Evolutionary conservation across 805 yeast genomes (phyloP), one percentile per base, ranked within the genome.

Genomic region (Cyberlindnera bimundalis): DNA sequence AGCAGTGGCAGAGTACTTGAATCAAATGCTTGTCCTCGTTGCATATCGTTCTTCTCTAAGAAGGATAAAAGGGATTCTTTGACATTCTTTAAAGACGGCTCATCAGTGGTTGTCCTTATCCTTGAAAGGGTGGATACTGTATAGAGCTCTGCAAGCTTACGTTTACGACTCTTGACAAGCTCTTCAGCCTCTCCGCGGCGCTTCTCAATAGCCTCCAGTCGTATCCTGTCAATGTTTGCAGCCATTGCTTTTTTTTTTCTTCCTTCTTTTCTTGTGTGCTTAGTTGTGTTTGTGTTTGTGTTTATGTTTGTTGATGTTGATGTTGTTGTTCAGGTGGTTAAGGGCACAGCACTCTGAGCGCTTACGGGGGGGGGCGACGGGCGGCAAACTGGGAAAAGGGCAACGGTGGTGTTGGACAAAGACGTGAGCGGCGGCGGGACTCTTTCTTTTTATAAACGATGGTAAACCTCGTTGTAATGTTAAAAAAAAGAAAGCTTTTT

Each of bases 121-220:
- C 68, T 64, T 15, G 80, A 76, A 37, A 76, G 59, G 45, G 76
- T 59, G 10, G 84, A 67, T 12, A 81, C 71, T 47, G 79, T 74
- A 54, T 77, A 81, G 14, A 82, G 62, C 57, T 81, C 84, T 2
- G 82, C 70, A 18, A 82, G 64, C 52, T 77, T 78, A 20, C 80
- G 64, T 51, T 78, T 78, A 35, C 88, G 65, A 33, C 66, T 65
- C 45, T 68, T 65, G 11, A 76, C 62, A n/a, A 77, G 60, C 35
- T 67, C 71, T 5, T 35, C 37, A 3, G 49, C 45, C 11, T 45
- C 52, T 32, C 65, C 68, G 20, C 70, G 59, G 41, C 76, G 62
- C 47, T 64, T 62, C 37, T 70, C 77, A 26, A 73, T 64, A 19
- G 73, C 64, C 37, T 72, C 78, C 26, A 63, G 53, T 20, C 77